These are phyloP conservation scores for Hemileccinum impolitum DNA, from an alignment of 768 basidiomycete genomes.

Conservation along the genomic window DNA sequence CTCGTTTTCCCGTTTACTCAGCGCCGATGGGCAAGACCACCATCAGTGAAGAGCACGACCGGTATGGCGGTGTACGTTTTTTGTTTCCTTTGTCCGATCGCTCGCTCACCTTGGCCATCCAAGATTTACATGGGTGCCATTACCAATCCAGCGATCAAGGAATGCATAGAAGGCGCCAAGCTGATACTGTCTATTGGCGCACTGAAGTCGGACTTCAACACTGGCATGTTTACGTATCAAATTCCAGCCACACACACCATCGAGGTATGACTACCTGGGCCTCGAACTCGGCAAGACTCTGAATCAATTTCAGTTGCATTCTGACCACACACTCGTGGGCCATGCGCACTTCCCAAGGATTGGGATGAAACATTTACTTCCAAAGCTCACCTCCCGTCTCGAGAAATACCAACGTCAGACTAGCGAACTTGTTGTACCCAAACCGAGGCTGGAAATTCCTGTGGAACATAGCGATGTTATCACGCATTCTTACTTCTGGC, in stretches of 20 bases:
- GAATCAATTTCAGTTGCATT: constrained; percentile 57
- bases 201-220: constrained; percentile 81
- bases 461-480: constrained; percentile 52
- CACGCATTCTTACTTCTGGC: constrained; percentile 84
- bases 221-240: constrained; percentile 80
- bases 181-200: constrained; percentile 71
- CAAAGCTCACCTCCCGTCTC: constrained; percentile 60
- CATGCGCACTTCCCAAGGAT: constrained; percentile 61
- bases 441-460: constrained; percentile 40
- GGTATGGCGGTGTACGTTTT: constrained; percentile 76
- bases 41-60: constrained; percentile 63
- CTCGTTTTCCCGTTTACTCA: constrained; percentile 69
- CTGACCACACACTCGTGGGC: constrained; percentile 63
- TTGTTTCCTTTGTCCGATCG: not conserved
- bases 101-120: not conserved
- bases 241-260: constrained; percentile 57
- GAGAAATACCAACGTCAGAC: constrained; percentile 39
- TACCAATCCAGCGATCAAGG: constrained; percentile 61
- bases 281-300: not conserved
- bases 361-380: constrained; percentile 76
- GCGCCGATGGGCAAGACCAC: constrained; percentile 82
- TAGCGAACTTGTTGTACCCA: constrained; percentile 44
- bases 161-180: constrained; percentile 70
- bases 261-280: constrained; percentile 45
- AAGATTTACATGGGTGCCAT: constrained; percentile 78